Evolutionary conservation across 2,329 filamentous ascomycete species (phyloP), one percentile per base, ranked within the genome.

Genomic region (Penicillium digitatum): DNA sequence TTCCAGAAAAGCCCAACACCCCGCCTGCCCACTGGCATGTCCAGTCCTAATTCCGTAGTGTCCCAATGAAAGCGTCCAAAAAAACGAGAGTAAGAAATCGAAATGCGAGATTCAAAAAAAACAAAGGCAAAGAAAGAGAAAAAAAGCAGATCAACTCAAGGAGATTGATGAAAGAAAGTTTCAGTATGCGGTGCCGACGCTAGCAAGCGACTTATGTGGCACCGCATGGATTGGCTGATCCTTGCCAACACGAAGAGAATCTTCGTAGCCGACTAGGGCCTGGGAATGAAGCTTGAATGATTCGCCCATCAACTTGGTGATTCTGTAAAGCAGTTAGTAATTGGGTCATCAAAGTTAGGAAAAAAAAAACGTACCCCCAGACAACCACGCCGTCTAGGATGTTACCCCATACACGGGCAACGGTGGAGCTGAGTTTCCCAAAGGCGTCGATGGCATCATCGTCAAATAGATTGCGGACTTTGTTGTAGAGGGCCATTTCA

Each of bases 301-400:
- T 76, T 97, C 94, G 68, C 94, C 94, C 89, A 97, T 96, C 48
- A 97, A 85, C 72, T 95, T 91, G 66, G 78, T 76, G 57, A 78
- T 78, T 60, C 76, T 78, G 53, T 54, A 50, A 40, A 34, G 1
- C 7, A 7, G 49, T 65, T 59, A 64, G 59, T 44, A 32, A 34
- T 48, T n/a, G 12, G 2, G 22, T 11, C n/a, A 38, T 18, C 11
- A 5, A 42, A 46, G 39, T 12, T 32, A 44, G 18, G 42, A 10
- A 45, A 24, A 51, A 22, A 53, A 26, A 59, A 49, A 88, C 91
- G 85, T 87, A 96, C 91, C 94, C 94, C 94, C 94, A 97, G 58
- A 99, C 94, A 65, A 97, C 93, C 60, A 97, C 94, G 77, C 96
- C 94, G 71, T 97, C 94, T 62, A 97, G 86, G 88, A 97, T 96